Evolutionary conservation across 305 asterid genomes (phyloP).

Genomic region (Solanum hybrid): DNA sequence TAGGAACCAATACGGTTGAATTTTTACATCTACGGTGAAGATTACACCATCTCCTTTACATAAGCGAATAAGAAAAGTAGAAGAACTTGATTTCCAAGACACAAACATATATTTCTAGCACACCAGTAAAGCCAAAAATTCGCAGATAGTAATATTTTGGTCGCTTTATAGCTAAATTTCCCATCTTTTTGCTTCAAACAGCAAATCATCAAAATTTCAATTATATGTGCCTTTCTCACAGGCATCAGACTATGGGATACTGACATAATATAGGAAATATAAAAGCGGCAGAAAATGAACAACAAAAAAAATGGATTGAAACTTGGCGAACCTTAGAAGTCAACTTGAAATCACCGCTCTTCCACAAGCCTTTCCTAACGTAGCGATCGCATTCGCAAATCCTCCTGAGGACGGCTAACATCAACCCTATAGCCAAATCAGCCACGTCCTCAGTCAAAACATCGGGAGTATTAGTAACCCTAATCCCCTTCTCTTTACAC

Average conservation of each 20-base stretch:
- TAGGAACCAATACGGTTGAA: neutral
- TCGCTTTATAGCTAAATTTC: neutral
- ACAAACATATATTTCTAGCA: neutral
- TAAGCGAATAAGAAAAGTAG: neutral
- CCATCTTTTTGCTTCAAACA: neutral
- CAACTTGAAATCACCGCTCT: constrained; percentile 47
- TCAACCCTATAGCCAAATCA: constrained; percentile 53
- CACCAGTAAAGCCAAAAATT: neutral
- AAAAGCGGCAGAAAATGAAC: neutral
- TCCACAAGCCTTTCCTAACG: constrained; percentile 57
- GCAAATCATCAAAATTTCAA: neutral
- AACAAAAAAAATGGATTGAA: neutral
- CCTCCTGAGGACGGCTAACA: constrained; percentile 50
- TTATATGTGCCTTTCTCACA: neutral
- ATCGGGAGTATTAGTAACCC: constrained; percentile 67
- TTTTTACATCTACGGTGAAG: neutral
- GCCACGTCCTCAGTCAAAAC: constrained; percentile 70
- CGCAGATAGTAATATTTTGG: neutral
- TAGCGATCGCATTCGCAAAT: constrained; percentile 40
- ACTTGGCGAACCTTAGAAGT: constrained; percentile 35
- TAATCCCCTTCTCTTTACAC: constrained; percentile 58
- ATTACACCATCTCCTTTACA: neutral
- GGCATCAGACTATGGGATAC: neutral
- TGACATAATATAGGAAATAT: neutral
- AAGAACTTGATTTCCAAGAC: neutral